Evolutionary conservation across 2,329 filamentous ascomycete species (phyloP), one percentile per base, ranked within the genome.

Genomic region (Calcarisporium arbuscula): DNA sequence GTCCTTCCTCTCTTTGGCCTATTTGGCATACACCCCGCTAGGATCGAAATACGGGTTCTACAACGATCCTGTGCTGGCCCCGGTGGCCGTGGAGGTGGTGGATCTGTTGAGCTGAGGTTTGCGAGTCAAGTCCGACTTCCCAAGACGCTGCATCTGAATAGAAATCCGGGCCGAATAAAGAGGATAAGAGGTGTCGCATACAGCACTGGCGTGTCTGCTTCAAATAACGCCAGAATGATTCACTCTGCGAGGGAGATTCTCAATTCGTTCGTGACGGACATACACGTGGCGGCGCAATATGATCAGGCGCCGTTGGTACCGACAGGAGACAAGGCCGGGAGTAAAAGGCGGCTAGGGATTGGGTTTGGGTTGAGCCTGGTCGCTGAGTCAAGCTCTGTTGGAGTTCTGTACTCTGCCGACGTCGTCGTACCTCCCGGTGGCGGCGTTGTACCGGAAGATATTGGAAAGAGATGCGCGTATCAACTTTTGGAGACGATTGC

Each of bases 191-290:
- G 92, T 39, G 92, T 98, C 28, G 89, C 92, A 30, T 98, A 96
- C 61, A 84, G 85, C 36, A 88, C 86, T 1, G 92, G 94, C 30
- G 89, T 96, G 1, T 85, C 85, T 9, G 90, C 85, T 0, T 88
- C 83, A 32, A 95, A 95, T 58, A 98, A 96, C 56, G 85, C 83
- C 42, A 75, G 92, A 44, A 94, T 95, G 85, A 98, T 96, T 52
- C 85, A 95, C 52, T 77, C 83, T 3, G 88, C 89, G 9, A 74
- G 90, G 48, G 87, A 87, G 30, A 73, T 98, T 9, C 69, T 98
- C 30, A 98, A 98, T 57, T 72, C 80, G 5, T 72, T 98, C 37
- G 82, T 85, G 4, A 77, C 82, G 6, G 92, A 98, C 54, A 90
- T 94, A 28, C 92, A 95, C 57, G 80, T 98, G 45, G 94, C 86